These are phyloP conservation scores for Coelastrella sp. DNA, from an alignment of 139 green algal genomes.

Conservation along the genomic window DNA sequence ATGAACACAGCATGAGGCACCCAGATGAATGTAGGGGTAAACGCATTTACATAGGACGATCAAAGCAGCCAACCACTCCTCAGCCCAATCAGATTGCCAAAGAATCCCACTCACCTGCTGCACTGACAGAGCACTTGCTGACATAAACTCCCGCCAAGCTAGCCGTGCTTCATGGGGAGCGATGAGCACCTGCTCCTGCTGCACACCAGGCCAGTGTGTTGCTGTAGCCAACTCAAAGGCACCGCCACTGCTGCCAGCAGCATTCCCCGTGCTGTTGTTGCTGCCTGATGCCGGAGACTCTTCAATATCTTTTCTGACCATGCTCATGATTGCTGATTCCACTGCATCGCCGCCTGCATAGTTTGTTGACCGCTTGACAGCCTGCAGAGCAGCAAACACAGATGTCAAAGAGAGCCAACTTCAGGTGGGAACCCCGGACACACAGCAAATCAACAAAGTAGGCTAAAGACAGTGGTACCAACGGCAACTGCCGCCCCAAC, in stretches of 20 bases:
- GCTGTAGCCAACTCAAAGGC: slow-evolving; percentile 67
- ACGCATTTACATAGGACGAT: too few species aligned
- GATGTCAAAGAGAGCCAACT: not conserved
- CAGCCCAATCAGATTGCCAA: too few species aligned
- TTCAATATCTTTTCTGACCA: slow-evolving; percentile 50
- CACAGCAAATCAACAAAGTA: too few species aligned
- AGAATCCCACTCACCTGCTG: slow-evolving; percentile 69
- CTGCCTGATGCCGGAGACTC: not conserved
- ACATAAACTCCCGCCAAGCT: slow-evolving; percentile 83
- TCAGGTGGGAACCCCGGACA: not conserved
- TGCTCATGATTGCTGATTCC: slow-evolving; percentile 46
- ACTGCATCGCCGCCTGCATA: slow-evolving; percentile 44
- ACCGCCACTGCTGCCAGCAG: slow-evolving; percentile 8
- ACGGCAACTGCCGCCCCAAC: too few species aligned
- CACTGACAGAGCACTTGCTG: slow-evolving; percentile 72
- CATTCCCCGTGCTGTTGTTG: slow-evolving; percentile 1
- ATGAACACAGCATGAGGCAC: too few species aligned
- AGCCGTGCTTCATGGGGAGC: slow-evolving; percentile 64
- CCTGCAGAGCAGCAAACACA: not conserved
- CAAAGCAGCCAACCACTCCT: too few species aligned
- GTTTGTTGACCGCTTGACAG: slow-evolving; percentile 17
- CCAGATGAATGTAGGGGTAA: too few species aligned
- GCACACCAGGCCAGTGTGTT: slow-evolving; percentile 67
- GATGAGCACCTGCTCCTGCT: slow-evolving; percentile 60
- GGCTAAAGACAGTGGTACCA: too few species aligned